Percentiles rank a stretch among this genome's conserved stretches.
Evolutionary conservation across 1,284 basidiomycete species (phyloP).

Genomic region (Puccinia triticina): DNA sequence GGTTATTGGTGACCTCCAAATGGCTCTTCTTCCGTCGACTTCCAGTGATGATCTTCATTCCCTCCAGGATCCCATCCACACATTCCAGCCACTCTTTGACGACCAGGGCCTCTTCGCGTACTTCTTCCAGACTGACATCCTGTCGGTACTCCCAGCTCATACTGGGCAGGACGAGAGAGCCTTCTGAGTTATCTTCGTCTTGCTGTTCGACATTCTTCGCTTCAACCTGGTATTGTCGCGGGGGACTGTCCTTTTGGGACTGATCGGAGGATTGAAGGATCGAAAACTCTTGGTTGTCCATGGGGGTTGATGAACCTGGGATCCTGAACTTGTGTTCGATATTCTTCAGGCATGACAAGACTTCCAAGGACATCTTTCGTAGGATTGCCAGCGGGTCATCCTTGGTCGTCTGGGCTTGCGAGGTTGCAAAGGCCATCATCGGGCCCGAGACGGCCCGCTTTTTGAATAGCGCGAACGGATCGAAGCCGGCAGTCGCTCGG

Average conservation of each 20-base stretch:
- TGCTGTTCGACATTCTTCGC: neutral
- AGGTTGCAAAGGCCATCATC: neutral
- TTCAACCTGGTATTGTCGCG: neutral
- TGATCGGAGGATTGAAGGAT: neutral
- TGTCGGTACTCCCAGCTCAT: conserved; percentile 48
- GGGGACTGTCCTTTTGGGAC: neutral
- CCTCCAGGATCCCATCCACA: conserved; percentile 48
- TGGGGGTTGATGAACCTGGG: conserved; percentile 52
- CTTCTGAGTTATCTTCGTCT: conserved; percentile 19
- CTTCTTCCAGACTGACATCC: conserved; percentile 38
- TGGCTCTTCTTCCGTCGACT: conserved; percentile 12
- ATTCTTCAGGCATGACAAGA: conserved; percentile 71
- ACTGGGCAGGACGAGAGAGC: neutral
- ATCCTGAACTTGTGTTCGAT: conserved; percentile 59
- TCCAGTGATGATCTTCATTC: conserved; percentile 38
- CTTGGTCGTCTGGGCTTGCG: neutral
- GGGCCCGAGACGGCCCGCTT: conserved; percentile 25
- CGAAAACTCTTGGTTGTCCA: conserved; percentile 62
- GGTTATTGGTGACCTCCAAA: neutral
- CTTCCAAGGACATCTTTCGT: conserved; percentile 73
- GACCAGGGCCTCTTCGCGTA: conserved; percentile 35
- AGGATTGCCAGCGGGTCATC: conserved; percentile 70
- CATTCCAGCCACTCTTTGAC: conserved; percentile 48
- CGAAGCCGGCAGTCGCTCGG: conserved; percentile 4
- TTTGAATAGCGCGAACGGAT: conserved; percentile 49